A percentile compares a stretch with the other conserved stretches of the same genome.
Conservation (phyloP, 805 yeast species). For the Candida maris region DNA sequence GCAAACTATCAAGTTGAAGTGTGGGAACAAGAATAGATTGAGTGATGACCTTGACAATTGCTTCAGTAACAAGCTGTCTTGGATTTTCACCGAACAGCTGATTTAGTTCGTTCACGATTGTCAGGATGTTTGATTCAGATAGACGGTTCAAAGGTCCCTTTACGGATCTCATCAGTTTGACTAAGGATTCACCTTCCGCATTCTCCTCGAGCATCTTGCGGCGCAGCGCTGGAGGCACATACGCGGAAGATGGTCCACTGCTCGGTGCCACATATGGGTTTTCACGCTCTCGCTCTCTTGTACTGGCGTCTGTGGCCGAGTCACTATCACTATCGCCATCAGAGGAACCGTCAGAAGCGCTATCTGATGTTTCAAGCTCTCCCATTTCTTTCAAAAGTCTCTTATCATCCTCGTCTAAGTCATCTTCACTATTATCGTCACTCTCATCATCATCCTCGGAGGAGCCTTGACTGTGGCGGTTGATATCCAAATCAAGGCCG, state of each 20-base stretch:
- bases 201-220: slow-evolving; percentile 40
- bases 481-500: slow-evolving; percentile 57
- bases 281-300: slow-evolving; percentile 55
- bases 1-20: slow-evolving; percentile 70
- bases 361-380: slow-evolving; percentile 24
- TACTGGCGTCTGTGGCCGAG: slow-evolving; percentile 14
- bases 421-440: slow-evolving; percentile 10
- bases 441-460: not conserved
- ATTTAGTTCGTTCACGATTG: slow-evolving; percentile 68
- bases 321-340: slow-evolving; percentile 25
- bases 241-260: slow-evolving; percentile 38
- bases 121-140: slow-evolving; percentile 78
- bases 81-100: slow-evolving; percentile 62
- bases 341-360: slow-evolving; percentile 19
- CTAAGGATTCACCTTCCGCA: slow-evolving; percentile 39
- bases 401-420: slow-evolving; percentile 24
- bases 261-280: slow-evolving; percentile 75
- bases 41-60: slow-evolving; percentile 57
- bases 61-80: slow-evolving; percentile 74
- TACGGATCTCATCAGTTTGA: slow-evolving; percentile 54
- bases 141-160: slow-evolving; percentile 84
- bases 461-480: not conserved
- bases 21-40: slow-evolving; percentile 63
- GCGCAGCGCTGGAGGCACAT: slow-evolving; percentile 87
- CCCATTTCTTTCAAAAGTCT: slow-evolving; percentile 31